phyloP scores from a whole-genome alignment of 1,139 yeast genomes.

The Sugiyamaella castrensis region DNA sequence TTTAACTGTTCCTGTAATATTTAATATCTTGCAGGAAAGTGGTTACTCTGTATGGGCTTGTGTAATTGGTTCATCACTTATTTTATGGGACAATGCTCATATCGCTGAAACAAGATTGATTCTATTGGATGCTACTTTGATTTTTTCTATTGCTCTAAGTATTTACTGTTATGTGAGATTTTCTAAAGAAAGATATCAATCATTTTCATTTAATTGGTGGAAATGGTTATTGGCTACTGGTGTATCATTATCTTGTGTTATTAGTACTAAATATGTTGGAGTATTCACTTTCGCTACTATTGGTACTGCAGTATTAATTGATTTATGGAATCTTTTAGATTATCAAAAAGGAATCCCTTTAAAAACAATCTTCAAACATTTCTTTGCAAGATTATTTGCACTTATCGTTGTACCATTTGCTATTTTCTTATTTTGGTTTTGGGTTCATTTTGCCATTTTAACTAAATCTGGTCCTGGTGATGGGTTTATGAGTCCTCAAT shows the following conservation, averaged over 20 bases:
- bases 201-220: slow-evolving; percentile 80
- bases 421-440: slow-evolving; percentile 89
- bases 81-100: slow-evolving; percentile 90
- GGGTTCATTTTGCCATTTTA: slow-evolving; percentile 79
- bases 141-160: slow-evolving; percentile 76
- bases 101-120: slow-evolving; percentile 87
- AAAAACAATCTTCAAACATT: slow-evolving; percentile 60
- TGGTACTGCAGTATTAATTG: slow-evolving; percentile 81
- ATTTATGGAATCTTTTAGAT: slow-evolving; percentile 84
- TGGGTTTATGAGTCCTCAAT: slow-evolving; percentile 84
- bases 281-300: slow-evolving; percentile 82
- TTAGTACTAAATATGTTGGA: slow-evolving; percentile 93
- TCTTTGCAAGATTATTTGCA: slow-evolving; percentile 68
- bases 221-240: slow-evolving; percentile 84
- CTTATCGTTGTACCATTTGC: slow-evolving; percentile 77
- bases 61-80: slow-evolving; percentile 71
- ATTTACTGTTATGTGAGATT: slow-evolving; percentile 76
- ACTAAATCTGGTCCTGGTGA: slow-evolving; percentile 94
- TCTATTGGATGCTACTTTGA: slow-evolving; percentile 83
- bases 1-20: slow-evolving; percentile 76
- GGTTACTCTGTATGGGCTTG: slow-evolving; percentile 80
- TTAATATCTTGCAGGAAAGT: slow-evolving; percentile 76
- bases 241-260: slow-evolving; percentile 79
- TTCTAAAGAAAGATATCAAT: slow-evolving; percentile 62
- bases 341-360: slow-evolving; percentile 64